Evolutionary conservation across 2,329 filamentous ascomycete species (phyloP), one percentile per base, ranked within the genome.

Genomic region (Calonectria honghensis): DNA sequence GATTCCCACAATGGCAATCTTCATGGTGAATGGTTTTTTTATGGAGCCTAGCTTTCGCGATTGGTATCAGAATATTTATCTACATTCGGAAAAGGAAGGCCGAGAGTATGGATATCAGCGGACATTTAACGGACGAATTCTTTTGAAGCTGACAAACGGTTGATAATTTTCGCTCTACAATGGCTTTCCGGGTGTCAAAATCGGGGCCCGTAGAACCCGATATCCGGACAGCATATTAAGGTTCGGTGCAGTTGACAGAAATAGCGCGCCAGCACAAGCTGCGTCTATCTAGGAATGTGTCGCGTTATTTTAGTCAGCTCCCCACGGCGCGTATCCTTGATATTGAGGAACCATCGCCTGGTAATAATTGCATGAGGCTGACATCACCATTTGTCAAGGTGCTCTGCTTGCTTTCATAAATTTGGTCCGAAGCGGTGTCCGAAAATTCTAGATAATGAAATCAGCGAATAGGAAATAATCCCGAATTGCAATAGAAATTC

Each of bases 201-300:
- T 57, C 52, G 52, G 52, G 29, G 52, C 31, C 52, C 52, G 52
- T 20, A 35, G 31, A 57, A 57, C 52, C 52, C 52, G 52, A 57
- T 32, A 18, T 29, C 52, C 52, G 29, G 14, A 2, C 5, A 32
- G 24, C 9, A 54, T 6, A 20, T 29, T 20, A 41, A 41, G 52
- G 18, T 10, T 5, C 6, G 9, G 20, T 13, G 4, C 4, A 4
- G 52, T 14, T n/a, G 52, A 57, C 52, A 57, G 2, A 57, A 57
- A 57, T n/a, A 57, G 18, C 18, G 0, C 5, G 31, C 16, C 32
- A 13, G 2, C 4, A 57, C 39, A 41, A 18, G 3, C 6, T 16
- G 11, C 7, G 6, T n/a, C 29, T 18, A n/a, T 24, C 29, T 24
- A 9, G 6, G 1, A 18, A 35, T n/a, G 18, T n/a, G 18, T 35